phyloP scores from a whole-genome alignment of 108 stramenopile genomes.

The Cylindrotheca closterium region DNA sequence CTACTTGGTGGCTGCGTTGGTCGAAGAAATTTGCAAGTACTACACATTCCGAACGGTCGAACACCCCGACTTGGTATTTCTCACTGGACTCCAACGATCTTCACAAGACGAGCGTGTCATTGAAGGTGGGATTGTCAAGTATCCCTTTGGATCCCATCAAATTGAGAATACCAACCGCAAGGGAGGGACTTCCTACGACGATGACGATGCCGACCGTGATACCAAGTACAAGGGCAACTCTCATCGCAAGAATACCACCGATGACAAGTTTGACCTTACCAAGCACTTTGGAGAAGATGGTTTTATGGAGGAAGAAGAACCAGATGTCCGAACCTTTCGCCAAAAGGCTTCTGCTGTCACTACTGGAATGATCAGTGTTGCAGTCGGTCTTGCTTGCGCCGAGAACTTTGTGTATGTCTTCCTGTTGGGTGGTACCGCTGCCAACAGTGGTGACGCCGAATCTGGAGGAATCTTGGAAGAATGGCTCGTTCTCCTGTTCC shows the following conservation, averaged over 20 bases:
- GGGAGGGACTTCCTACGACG: constrained; percentile 19
- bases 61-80: constrained; percentile 83
- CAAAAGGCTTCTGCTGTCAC: constrained; percentile 89
- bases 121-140: constrained; percentile 70
- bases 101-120: constrained; percentile 55
- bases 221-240: constrained; percentile 21
- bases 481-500: constrained; percentile 75
- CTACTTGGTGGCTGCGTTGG: constrained; percentile 77
- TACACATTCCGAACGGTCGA: constrained; percentile 85
- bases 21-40: constrained; percentile 88
- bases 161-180: constrained; percentile 35
- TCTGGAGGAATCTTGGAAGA: constrained; percentile 47
- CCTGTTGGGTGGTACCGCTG: constrained; percentile 65
- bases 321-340: constrained; percentile 67
- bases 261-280: neutral
- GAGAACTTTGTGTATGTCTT: constrained; percentile 90
- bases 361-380: constrained; percentile 85
- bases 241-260: constrained; percentile 23
- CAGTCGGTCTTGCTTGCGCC: constrained; percentile 86
- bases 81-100: constrained; percentile 73
- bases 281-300: constrained; percentile 26
- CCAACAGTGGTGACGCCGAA: constrained; percentile 4
- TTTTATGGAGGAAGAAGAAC: constrained; percentile 56
- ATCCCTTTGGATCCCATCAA: constrained; percentile 64
- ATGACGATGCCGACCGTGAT: constrained; percentile 36